Evolutionary conservation across 1,139 yeast genomes (phyloP).

Genomic region (Arxiozyma bovina): DNA sequence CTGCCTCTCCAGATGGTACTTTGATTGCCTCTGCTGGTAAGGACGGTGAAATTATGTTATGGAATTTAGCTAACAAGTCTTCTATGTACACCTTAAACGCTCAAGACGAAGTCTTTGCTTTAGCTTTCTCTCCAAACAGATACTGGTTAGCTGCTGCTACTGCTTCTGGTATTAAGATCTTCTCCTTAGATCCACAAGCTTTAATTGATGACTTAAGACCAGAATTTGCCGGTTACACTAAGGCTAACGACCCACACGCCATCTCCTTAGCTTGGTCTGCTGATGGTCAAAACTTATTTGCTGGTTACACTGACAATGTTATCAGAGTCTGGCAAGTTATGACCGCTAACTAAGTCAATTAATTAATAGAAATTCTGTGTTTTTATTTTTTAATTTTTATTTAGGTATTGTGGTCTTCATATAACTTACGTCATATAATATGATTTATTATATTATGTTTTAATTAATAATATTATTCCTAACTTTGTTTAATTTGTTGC

Average conservation of each 20-base stretch:
- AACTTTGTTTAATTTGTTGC: background rate
- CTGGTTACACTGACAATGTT: conserved; percentile 99
- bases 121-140: conserved; percentile 99
- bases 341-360: conserved; percentile 57
- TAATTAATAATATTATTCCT: background rate
- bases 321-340: conserved; percentile 99
- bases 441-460: background rate
- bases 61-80: conserved; percentile 89
- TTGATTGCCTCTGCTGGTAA: conserved; percentile 99
- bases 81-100: conserved; percentile 92
- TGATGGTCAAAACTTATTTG: conserved; percentile 98
- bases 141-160: conserved; percentile 99
- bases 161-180: conserved; percentile 94
- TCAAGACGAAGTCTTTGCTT: conserved; percentile 95
- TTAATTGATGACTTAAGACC: conserved; percentile 98
- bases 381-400: background rate
- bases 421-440: background rate
- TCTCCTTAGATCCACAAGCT: conserved; percentile 92
- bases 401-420: conserved; percentile 4
- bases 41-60: conserved; percentile 97
- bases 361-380: background rate
- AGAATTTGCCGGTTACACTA: conserved; percentile 83
- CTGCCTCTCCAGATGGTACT: conserved; percentile 99
- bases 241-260: conserved; percentile 97
- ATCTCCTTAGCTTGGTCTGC: conserved; percentile 99